These are phyloP conservation scores for Trichoderma aggressivum DNA, from an alignment of 2,329 filamentous ascomycete species.

Conservation along the genomic window DNA sequence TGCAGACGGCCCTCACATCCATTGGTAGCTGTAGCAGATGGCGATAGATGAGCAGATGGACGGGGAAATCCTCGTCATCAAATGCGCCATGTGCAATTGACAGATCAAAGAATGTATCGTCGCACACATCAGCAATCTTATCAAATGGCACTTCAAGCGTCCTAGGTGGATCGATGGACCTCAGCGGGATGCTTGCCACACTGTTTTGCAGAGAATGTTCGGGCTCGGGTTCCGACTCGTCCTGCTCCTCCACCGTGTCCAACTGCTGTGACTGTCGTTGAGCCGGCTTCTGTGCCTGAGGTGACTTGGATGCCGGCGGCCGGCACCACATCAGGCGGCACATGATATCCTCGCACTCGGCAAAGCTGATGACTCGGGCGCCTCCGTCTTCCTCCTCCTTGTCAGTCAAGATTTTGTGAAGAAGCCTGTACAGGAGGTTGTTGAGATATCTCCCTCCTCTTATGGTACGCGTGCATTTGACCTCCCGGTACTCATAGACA, in stretches of 20 bases:
- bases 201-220: constrained; percentile 28
- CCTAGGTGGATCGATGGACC: constrained; percentile 47
- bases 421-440: constrained; percentile 62
- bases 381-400: constrained; percentile 30
- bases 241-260: constrained; percentile 55
- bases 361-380: constrained; percentile 57
- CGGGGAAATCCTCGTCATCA: constrained; percentile 81
- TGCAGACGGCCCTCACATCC: constrained; percentile 79
- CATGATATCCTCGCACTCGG: constrained; percentile 77
- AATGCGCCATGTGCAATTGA: constrained; percentile 50
- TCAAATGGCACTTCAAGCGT: constrained; percentile 66
- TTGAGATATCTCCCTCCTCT: constrained; percentile 72
- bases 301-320: constrained; percentile 30
- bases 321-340: constrained; percentile 75
- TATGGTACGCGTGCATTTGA: constrained; percentile 65
- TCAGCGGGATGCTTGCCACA: constrained; percentile 44
- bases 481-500: constrained; percentile 86
- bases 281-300: constrained; percentile 27
- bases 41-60: constrained; percentile 74
- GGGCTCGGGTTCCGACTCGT: constrained; percentile 45
- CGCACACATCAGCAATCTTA: constrained; percentile 68
- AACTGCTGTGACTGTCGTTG: constrained; percentile 39
- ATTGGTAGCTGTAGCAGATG: constrained; percentile 71
- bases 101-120: constrained; percentile 68
- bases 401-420: constrained; percentile 40